phyloP scores from a whole-genome alignment of 2,329 filamentous ascomycete species.

The Monilinia vaccinii-corymbosi region DNA sequence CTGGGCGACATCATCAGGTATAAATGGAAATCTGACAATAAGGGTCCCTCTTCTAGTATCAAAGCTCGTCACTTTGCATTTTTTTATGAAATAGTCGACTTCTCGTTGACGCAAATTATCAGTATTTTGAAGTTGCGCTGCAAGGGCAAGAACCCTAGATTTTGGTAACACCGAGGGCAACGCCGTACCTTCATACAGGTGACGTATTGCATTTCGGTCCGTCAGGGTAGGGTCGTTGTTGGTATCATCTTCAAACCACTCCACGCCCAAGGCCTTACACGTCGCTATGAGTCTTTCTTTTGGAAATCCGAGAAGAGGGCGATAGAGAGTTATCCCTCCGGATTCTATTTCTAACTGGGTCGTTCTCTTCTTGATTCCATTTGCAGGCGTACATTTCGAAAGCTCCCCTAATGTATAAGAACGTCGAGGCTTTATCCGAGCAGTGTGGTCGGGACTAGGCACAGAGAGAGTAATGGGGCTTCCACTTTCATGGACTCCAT shows the following conservation, averaged over 20 bases:
- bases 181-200: slow-evolving; percentile 46
- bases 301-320: slow-evolving; percentile 60
- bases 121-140: slow-evolving; percentile 40
- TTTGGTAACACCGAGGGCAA: slow-evolving; percentile 65
- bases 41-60: slow-evolving; percentile 30
- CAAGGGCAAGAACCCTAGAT: slow-evolving; percentile 51
- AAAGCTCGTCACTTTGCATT: slow-evolving; percentile 32
- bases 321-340: slow-evolving; percentile 57
- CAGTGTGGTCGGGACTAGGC: neutral
- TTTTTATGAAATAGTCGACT: slow-evolving; percentile 45
- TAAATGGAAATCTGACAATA: slow-evolving; percentile 14
- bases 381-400: neutral
- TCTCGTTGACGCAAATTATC: slow-evolving; percentile 37
- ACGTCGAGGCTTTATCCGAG: no score
- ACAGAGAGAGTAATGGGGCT: slow-evolving; percentile 1
- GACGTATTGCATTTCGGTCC: slow-evolving; percentile 68
- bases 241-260: slow-evolving; percentile 79
- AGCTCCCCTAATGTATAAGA: neutral
- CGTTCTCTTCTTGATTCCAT: neutral
- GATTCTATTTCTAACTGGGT: slow-evolving; percentile 35
- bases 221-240: slow-evolving; percentile 74
- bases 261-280: slow-evolving; percentile 56
- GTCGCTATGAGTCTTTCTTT: slow-evolving; percentile 69
- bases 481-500: slow-evolving; percentile 62
- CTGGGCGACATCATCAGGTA: neutral